These are phyloP conservation scores for Stenocarpella maydis DNA, from an alignment of 2,329 filamentous ascomycete species.

Conservation along the genomic window DNA sequence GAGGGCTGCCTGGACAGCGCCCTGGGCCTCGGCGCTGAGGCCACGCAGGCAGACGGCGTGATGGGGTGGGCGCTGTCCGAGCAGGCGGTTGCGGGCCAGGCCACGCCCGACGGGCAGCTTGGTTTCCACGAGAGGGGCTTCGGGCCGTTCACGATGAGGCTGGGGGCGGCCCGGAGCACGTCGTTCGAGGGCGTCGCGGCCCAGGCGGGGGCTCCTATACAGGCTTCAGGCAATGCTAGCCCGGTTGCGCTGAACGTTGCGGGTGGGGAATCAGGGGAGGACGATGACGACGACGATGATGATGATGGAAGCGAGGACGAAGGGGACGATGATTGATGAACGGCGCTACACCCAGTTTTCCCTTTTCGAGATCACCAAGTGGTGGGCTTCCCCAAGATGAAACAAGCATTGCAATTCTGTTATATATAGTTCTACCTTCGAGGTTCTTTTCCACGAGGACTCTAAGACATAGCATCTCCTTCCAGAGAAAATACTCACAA, in stretches of 20 bases:
- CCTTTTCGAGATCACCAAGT: too few relatives aligned
- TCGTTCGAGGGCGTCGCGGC: not conserved
- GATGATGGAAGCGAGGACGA: not conserved
- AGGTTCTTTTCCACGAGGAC: too few relatives aligned
- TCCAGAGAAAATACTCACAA: too few relatives aligned
- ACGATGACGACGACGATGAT: not conserved
- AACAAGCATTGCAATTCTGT: too few relatives aligned
- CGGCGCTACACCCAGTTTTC: too few relatives aligned
- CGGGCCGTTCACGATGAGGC: constrained; percentile 3
- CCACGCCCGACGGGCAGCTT: not conserved
- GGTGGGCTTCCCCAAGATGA: too few relatives aligned
- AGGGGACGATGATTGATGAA: not conserved
- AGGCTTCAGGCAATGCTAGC: not conserved
- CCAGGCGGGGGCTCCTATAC: constrained; percentile 3
- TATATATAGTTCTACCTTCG: too few relatives aligned
- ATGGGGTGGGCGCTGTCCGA: constrained; percentile 18
- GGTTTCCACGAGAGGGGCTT: constrained; percentile 12
- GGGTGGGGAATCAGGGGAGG: not conserved
- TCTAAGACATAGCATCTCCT: too few relatives aligned
- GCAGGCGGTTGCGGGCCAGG: not conserved
- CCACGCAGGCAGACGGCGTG: not conserved
- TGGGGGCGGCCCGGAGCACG: not conserved
- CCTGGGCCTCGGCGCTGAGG: not conserved
- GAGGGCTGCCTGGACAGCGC: constrained; percentile 1
- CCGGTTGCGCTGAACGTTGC: constrained; percentile 10